Conservation (phyloP, 768 basidiomycete genomes). For the Amanita brunnescens region DNA sequence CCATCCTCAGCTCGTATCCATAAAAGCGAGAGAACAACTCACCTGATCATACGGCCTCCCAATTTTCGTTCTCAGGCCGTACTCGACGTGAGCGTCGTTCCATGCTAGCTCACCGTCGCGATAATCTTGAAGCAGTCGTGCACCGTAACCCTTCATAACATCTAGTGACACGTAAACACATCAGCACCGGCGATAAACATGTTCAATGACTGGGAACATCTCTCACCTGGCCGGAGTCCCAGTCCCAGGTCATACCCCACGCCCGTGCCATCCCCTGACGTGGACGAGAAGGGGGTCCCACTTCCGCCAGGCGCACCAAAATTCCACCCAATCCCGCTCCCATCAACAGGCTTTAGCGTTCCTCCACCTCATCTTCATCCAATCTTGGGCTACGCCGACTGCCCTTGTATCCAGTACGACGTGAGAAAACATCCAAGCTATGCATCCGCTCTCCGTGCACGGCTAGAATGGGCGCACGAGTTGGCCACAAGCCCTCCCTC, state of each 20-base stretch:
- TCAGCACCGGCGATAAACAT: neutral
- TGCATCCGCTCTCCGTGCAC: neutral
- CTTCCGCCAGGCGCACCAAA: neutral
- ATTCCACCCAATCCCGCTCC: neutral
- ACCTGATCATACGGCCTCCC: neutral
- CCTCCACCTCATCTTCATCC: neutral
- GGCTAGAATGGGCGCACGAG: constrained; percentile 2
- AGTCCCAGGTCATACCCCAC: neutral
- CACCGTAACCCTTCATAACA: neutral
- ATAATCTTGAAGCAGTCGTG: neutral
- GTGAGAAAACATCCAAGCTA: neutral
- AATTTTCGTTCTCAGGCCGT: neutral
- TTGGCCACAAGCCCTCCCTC: neutral
- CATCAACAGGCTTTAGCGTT: neutral
- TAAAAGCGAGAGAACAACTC: neutral
- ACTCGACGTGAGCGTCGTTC: neutral
- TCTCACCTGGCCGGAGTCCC: neutral
- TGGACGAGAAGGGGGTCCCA: neutral
- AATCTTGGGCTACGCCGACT: neutral
- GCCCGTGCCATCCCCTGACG: neutral
- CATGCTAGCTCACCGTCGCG: neutral
- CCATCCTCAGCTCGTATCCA: neutral
- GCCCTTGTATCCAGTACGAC: constrained; percentile 1
- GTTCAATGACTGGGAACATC: neutral
- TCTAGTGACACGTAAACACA: neutral